phyloP scores from a whole-genome alignment of 768 basidiomycete genomes.

The Mycena haematopus region DNA sequence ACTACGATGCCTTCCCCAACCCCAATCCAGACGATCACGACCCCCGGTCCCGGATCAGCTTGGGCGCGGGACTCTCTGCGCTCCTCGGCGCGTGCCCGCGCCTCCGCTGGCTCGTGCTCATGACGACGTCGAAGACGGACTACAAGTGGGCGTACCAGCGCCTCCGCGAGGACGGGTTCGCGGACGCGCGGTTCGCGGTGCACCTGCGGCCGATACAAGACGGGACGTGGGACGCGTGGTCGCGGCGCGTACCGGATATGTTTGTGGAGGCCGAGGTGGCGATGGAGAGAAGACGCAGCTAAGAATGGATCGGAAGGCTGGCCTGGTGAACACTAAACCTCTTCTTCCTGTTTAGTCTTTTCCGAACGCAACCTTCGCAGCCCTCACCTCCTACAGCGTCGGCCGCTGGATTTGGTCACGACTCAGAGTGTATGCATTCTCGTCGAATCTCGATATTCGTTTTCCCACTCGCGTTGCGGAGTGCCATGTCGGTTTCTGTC shows the following conservation, averaged over 20 bases:
- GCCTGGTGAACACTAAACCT: too few relatives aligned
- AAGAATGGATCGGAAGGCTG: too few relatives aligned
- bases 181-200: conserved; percentile 12
- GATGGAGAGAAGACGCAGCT: too few relatives aligned
- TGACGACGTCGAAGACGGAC: conserved; percentile 9
- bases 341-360: too few relatives aligned
- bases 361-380: too few relatives aligned
- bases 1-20: conserved; percentile 11
- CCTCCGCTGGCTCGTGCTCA: conserved; percentile 11
- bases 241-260: conserved; percentile 13
- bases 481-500: too few relatives aligned
- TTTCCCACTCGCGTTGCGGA: too few relatives aligned
- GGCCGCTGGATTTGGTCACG: too few relatives aligned
- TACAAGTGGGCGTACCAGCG: conserved; percentile 11
- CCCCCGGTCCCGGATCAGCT: conserved; percentile 35
- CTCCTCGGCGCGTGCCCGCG: conserved; percentile 1
- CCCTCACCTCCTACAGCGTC: too few relatives aligned
- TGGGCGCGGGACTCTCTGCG: not conserved
- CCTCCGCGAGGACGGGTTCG: conserved; percentile 10
- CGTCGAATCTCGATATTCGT: too few relatives aligned
- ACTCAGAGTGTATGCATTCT: too few relatives aligned
- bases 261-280: conserved; percentile 14
- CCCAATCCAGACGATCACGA: not conserved
- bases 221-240: conserved; percentile 20
- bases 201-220: conserved; percentile 13